Evolutionary conservation across 2,329 filamentous ascomycete genomes (phyloP), one percentile per base, ranked within the genome.

Genomic region (Niveomyces coronatus): DNA sequence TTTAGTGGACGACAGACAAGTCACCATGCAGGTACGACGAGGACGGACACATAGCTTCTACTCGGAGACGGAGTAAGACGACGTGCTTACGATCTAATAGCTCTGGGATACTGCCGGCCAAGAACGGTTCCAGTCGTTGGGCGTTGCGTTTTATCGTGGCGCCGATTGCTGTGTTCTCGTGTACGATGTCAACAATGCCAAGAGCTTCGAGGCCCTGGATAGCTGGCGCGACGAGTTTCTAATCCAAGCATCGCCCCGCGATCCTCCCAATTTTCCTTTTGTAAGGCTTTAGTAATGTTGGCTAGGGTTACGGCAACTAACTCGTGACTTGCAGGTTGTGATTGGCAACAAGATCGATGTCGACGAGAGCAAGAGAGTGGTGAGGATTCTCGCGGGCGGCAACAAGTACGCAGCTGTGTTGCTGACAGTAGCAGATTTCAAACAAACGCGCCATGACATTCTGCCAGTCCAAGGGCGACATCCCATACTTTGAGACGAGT

Each of bases 301-400:
- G 6, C 4, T 17, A 13, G 20, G 15, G 10, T 6, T 2, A 24
- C 18, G 24, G 31, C 33, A 34, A 23, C 49, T 58, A 37, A 60
- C 43, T 16, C 23, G 5, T 23, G 16, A n/a, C n/a, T n/a, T 41
- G 20, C 49, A 89, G 84, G 84, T 94, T 43, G 91, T 98, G 27
- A 76, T 98, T 42, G 91, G 91, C 41, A 98, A 98, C 74, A 98
- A 98, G 74, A 94, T 98, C 53, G 91, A 98, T 67, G 82, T 95
- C 31, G 91, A 95, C 60, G 91, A 96, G 66, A 94, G 82, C 71
- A 95, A 95, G 73, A 76, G 91, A 60, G 86, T 91, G 70, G 83
- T 84, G 57, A 51, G 73, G 37, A 5, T 9, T 9, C 20, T 15
- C 24, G 26, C 35, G 28, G n/a, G 2, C 13, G 18, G 1, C 23